Conservation (phyloP, 768 basidiomycete species). For the Tremella fuciformis region DNA sequence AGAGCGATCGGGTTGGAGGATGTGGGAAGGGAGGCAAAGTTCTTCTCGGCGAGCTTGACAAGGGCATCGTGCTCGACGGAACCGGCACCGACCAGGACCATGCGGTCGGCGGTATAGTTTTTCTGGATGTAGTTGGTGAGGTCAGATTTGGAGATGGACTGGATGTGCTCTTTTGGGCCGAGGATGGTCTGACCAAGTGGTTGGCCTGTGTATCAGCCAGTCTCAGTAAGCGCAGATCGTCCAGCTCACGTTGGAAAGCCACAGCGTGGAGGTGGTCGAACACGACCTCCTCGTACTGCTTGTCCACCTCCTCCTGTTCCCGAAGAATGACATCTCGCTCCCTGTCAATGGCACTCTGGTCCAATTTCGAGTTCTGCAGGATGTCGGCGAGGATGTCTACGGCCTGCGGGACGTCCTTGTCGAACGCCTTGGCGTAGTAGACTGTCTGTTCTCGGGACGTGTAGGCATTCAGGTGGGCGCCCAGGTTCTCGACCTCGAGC, state of each 20-base stretch:
- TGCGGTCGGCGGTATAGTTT: conserved; percentile 97
- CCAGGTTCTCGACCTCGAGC: conserved; percentile 95
- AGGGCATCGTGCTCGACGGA: conserved; percentile 89
- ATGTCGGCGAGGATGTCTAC: conserved; percentile 99
- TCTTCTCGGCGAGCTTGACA: conserved; percentile 89
- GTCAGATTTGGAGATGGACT: conserved; percentile 89
- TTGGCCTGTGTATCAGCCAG: conserved; percentile 62
- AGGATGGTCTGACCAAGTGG: conserved; percentile 95
- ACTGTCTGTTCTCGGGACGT: conserved; percentile 98
- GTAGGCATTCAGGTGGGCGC: conserved; percentile 95
- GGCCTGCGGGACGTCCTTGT: conserved; percentile 82
- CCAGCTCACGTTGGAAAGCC: conserved; percentile 84
- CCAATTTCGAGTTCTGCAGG: conserved; percentile 92
- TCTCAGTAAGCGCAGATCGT: not conserved
- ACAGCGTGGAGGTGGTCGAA: conserved; percentile 97
- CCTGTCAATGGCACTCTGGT: conserved; percentile 78
- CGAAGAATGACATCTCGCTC: conserved; percentile 94
- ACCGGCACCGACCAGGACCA: conserved; percentile 96
- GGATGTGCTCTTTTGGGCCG: conserved; percentile 90
- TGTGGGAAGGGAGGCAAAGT: conserved; percentile 83
- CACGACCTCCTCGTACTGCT: conserved; percentile 96
- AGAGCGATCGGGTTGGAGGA: conserved; percentile 85
- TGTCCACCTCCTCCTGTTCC: conserved; percentile 98
- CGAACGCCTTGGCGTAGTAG: conserved; percentile 98
- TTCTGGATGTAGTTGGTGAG: conserved; percentile 87